Evolutionary conservation across 2,329 filamentous ascomycete genomes (phyloP), one percentile per base, ranked within the genome.

Genomic region (Fusarium lyarnte): DNA sequence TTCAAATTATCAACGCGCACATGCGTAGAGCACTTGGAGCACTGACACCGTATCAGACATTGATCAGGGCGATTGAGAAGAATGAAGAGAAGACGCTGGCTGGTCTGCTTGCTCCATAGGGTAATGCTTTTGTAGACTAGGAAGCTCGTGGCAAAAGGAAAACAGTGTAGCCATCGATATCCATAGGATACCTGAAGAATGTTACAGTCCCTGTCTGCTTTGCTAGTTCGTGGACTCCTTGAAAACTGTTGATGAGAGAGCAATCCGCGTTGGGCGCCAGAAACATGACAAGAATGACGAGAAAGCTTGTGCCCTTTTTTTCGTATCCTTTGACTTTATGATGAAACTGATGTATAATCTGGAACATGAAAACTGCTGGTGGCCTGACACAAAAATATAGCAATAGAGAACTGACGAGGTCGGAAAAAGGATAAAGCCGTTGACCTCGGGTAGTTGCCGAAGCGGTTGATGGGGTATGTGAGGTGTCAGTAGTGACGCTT

Each of bases 21-120:
- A 95, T 96, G 90, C 91, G 92, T 80, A 92, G 95, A 76, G 94
- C 95, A 2, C 86, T 99, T 42, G 95, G 95, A 63, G 93, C 94
- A 11, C 87, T 97, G 75, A 98, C 95, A 8, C 92, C 93, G 5
- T 98, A 93, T 81, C 92, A 96, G 49, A 93, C 91, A 3, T 97
- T 95, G 81, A 88, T 90, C 79, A 92, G 89, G 81, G 94, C 93
- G 1, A 81, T 89, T 58, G 86, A 88, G 75, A 81, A 85, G 71
- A 87, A 86, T 72, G 83, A 87, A 68, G 85, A 87, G 77, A 88
- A 86, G 78, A 81, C 87, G 16, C 79, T 90, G 58, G 85, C 86
- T 7, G 82, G 83, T 62, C 79, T 88, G 62, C 49, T 69, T 46
- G 69, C 64, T 43, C 66, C 64, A 41, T 77, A 74, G 65, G 66